Conservation (phyloP, 225 moss, liverwort and hornwort genomes). For the Marchantia paleacea region DNA sequence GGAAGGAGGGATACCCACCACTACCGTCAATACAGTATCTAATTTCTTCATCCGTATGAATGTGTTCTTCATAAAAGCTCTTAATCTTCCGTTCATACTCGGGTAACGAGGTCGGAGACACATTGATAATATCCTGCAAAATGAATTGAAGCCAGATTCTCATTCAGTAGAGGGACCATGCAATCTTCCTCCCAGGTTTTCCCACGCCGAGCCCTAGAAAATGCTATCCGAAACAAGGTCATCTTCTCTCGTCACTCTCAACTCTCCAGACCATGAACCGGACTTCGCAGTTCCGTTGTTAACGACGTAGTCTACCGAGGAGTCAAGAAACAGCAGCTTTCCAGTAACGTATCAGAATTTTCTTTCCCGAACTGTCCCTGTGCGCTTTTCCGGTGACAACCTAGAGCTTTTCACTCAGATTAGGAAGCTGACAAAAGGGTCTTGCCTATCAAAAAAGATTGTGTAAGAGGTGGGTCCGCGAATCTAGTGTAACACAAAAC, state of each 20-base stretch:
- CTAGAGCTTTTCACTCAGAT: neutral
- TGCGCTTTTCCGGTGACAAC: too few species aligned
- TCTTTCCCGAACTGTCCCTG: too few species aligned
- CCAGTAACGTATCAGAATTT: neutral
- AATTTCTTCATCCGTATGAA: conserved; percentile 93
- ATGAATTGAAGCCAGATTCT: neutral
- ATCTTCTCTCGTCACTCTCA: neutral
- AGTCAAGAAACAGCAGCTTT: neutral
- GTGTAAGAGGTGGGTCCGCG: neutral
- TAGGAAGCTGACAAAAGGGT: neutral
- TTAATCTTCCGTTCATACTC: conserved; percentile 82
- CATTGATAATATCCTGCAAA: conserved; percentile 65
- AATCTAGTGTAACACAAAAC: neutral
- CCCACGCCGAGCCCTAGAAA: neutral
- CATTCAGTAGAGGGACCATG: neutral
- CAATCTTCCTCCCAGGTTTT: neutral
- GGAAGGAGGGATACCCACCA: conserved; percentile 43
- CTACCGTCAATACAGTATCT: conserved; percentile 83
- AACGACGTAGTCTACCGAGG: neutral
- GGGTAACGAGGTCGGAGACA: conserved; percentile 55
- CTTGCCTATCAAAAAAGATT: neutral
- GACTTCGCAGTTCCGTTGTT: neutral
- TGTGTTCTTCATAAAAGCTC: conserved; percentile 82
- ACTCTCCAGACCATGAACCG: neutral
- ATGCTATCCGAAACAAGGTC: neutral